Evolutionary conservation across 164 flowering plant genomes (phyloP).

Genomic region (Vitis rotundifolia): DNA sequence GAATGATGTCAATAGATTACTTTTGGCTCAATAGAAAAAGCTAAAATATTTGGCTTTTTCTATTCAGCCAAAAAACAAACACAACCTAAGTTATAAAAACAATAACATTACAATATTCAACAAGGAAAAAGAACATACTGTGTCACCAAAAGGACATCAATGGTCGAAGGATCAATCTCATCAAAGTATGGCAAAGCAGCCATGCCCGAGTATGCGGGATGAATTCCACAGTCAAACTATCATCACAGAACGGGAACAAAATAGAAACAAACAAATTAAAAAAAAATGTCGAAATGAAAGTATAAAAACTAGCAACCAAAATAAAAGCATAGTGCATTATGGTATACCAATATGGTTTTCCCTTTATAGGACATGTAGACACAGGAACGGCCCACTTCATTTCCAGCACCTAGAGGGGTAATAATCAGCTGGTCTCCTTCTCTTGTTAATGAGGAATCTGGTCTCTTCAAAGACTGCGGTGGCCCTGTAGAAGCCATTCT

Average conservation of each 20-base stretch:
- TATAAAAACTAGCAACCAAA: neutral
- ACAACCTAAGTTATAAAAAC: neutral
- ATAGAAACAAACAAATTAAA: slow-evolving; percentile 1
- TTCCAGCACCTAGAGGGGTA: slow-evolving; percentile 96
- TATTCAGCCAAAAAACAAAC: too few relatives aligned
- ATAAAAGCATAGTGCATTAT: neutral
- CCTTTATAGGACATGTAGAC: slow-evolving; percentile 84
- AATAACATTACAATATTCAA: neutral
- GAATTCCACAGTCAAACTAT: slow-evolving; percentile 97
- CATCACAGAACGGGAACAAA: slow-evolving; percentile 4
- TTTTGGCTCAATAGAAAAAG: too few relatives aligned
- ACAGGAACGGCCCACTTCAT: slow-evolving; percentile 99
- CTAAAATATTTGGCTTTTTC: too few relatives aligned
- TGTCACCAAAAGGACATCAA: slow-evolving; percentile 91
- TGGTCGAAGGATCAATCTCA: slow-evolving; percentile 90
- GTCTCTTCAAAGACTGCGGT: slow-evolving; percentile 51
- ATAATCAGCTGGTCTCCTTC: slow-evolving; percentile 82
- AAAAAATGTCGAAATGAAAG: neutral
- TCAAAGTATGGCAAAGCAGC: slow-evolving; percentile 97
- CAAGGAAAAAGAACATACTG: slow-evolving; percentile 55
- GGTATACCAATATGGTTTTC: slow-evolving; percentile 56
- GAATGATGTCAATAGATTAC: too few relatives aligned
- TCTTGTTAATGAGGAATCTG: slow-evolving; percentile 47
- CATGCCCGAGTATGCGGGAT: slow-evolving; percentile 94
- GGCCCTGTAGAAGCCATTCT: slow-evolving; percentile 52